Conservation (phyloP, 257 asterid species). For the Solanum appendiculatum region DNA sequence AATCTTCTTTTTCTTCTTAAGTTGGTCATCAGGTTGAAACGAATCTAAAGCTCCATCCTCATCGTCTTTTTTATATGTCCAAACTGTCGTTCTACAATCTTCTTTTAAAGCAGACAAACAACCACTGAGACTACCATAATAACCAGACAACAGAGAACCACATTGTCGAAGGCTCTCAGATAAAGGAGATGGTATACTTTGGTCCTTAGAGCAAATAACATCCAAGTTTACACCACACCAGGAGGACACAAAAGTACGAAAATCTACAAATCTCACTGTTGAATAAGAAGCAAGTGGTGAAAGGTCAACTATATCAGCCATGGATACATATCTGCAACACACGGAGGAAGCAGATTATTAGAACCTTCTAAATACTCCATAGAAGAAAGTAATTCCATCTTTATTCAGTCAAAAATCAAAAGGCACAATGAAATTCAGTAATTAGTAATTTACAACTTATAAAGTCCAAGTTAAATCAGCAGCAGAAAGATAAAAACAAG, state of each 20-base stretch:
- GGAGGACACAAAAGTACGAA: constrained; percentile 49
- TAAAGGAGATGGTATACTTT: constrained; percentile 12
- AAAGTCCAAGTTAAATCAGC: background rate
- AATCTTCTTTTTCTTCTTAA: constrained; percentile 67
- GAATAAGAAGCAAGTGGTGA: constrained; percentile 45
- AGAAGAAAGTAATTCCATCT: background rate
- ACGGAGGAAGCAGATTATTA: background rate
- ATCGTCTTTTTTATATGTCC: constrained; percentile 57
- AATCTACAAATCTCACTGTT: constrained; percentile 54
- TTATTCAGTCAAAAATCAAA: background rate
- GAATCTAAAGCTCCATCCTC: constrained; percentile 61
- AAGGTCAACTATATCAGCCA: constrained; percentile 68
- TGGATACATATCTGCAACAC: constrained; percentile 67
- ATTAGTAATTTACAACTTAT: background rate
- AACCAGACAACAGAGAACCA: constrained; percentile 70
- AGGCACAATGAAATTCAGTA: background rate
- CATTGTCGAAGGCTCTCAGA: constrained; percentile 43
- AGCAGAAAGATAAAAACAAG: background rate
- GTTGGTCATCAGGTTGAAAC: constrained; percentile 75
- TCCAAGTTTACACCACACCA: constrained; percentile 65
- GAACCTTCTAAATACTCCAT: background rate
- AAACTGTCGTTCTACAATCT: constrained; percentile 77
- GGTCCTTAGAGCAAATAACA: constrained; percentile 26
- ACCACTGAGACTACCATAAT: constrained; percentile 24
- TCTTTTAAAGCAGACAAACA: constrained; percentile 63